Percentiles rank a stretch among this genome's conserved stretches.
phyloP scores from a whole-genome alignment of 2,329 filamentous ascomycete genomes.

The Pseudogymnoascus verrucosus region DNA sequence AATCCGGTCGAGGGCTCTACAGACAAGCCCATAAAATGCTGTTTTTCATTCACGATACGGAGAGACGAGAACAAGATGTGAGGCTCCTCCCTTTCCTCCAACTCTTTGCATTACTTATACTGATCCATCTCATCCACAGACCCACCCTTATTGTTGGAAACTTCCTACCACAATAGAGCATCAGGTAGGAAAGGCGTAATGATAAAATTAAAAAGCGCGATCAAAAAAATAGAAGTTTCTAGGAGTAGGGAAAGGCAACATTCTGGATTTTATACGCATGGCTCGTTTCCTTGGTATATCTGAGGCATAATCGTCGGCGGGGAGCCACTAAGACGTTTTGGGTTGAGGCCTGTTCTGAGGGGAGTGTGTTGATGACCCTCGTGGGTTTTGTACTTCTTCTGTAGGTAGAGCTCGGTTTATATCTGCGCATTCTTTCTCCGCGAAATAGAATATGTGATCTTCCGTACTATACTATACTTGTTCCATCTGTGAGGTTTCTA shows the following conservation, averaged over 20 bases:
- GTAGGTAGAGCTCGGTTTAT: constrained; percentile 15
- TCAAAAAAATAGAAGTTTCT: neutral
- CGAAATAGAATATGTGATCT: constrained; percentile 15
- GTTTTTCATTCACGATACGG: constrained; percentile 94
- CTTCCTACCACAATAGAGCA: constrained; percentile 72
- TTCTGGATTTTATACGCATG: neutral
- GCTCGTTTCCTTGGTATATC: constrained; percentile 4
- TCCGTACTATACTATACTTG: constrained; percentile 3
- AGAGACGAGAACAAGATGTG: constrained; percentile 95
- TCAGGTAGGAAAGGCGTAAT: constrained; percentile 6
- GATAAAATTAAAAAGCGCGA: neutral
- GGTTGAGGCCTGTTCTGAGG: constrained; percentile 13
- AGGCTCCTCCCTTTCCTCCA: constrained; percentile 31
- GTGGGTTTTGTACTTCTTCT: constrained; percentile 14
- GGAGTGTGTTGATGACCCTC: constrained; percentile 11
- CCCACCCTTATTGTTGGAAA: constrained; percentile 94
- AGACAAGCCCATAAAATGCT: constrained; percentile 75
- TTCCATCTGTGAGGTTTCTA: constrained; percentile 12
- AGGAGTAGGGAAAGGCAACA: neutral
- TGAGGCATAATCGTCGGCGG: constrained; percentile 14
- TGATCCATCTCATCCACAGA: constrained; percentile 41
- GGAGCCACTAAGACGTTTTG: constrained; percentile 16
- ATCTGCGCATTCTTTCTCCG: constrained; percentile 17
- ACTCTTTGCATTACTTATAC: constrained; percentile 15
- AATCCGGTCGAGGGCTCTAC: constrained; percentile 63